Evolutionary conservation across 164 flowering plant species (phyloP).

Genomic region (Stephania japonica): DNA sequence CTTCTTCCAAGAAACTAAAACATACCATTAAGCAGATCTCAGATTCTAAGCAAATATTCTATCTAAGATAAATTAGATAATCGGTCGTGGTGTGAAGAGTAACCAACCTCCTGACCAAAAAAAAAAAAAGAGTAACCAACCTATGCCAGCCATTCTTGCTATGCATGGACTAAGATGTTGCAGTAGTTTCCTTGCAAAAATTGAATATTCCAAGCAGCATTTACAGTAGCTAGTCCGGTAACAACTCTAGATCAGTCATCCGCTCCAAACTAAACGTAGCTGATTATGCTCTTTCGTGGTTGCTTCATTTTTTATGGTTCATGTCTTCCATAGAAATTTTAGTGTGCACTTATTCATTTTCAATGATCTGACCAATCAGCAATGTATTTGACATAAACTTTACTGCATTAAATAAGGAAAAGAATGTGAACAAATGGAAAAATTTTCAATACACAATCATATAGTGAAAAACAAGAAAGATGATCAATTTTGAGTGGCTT

Average conservation of each 20-base stretch:
- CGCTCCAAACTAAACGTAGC: background rate
- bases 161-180: background rate
- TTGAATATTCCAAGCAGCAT: background rate
- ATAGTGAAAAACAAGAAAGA: background rate
- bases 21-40: too few species aligned
- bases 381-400: slow-evolving; percentile 28
- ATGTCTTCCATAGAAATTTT: background rate
- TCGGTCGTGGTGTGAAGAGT: too few species aligned
- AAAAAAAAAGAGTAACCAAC: background rate
- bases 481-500: too few species aligned
- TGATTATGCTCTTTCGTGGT: background rate
- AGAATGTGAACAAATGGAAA: background rate
- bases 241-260: background rate
- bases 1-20: too few species aligned
- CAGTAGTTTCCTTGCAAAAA: background rate
- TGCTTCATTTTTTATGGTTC: background rate
- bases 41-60: too few species aligned
- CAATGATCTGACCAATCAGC: slow-evolving; percentile 28
- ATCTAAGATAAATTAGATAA: too few species aligned
- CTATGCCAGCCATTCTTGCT: background rate
- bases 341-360: slow-evolving; percentile 25
- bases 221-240: background rate
- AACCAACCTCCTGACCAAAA: too few species aligned
- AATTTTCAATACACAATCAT: background rate
- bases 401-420: background rate